A percentile compares a stretch with the other conserved stretches of the same genome.
These are phyloP conservation scores for Termitomyces sp. DNA, from an alignment of 768 basidiomycete species.

Conservation along the genomic window DNA sequence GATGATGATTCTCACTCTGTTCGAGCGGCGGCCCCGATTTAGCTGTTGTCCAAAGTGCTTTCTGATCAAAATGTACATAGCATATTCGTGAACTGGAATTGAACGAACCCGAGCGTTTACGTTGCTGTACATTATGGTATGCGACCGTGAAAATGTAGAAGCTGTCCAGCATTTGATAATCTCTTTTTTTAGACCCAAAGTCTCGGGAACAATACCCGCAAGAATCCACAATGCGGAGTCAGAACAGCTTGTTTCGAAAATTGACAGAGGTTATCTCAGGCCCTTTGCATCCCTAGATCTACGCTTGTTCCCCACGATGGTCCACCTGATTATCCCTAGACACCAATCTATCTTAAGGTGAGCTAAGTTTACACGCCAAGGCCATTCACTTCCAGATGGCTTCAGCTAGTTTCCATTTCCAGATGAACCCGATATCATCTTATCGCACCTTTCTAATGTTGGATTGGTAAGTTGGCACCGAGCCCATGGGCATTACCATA, in stretches of 20 bases:
- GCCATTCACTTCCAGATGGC: not conserved
- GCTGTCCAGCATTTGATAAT: not conserved
- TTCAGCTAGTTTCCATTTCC: not conserved
- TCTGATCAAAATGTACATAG: constrained; percentile 4
- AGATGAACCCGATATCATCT: not conserved
- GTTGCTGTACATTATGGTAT: not conserved
- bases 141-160: not conserved
- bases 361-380: not conserved
- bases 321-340: not conserved
- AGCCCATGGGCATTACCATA: not conserved
- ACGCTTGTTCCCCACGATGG: not conserved
- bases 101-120: not conserved
- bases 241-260: not conserved
- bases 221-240: not conserved
- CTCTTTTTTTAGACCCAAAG: no score
- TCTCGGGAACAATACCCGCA: not conserved
- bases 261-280: not conserved
- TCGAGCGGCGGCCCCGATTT: not conserved
- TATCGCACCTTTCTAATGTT: not conserved
- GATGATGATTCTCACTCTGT: not conserved
- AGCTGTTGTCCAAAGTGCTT: not conserved
- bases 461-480: not conserved
- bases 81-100: not conserved
- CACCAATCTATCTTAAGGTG: not conserved
- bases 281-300: not conserved